Evolutionary conservation across 495 filamentous ascomycete species (phyloP).

Genomic region (Podospora pseudoanserina): DNA sequence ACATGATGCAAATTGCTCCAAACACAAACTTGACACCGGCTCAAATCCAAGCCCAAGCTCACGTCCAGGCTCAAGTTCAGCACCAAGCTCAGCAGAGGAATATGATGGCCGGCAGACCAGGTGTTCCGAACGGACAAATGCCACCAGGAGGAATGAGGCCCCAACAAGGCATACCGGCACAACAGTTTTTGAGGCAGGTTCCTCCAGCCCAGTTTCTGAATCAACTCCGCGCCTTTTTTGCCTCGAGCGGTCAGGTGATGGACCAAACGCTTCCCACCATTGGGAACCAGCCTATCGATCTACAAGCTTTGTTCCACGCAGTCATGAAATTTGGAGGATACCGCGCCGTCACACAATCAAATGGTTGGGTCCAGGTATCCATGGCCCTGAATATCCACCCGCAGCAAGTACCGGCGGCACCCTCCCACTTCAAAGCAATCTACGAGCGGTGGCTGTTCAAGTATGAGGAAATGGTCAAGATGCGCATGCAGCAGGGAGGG

Average conservation of each 20-base stretch:
- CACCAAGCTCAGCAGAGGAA: slow-evolving; percentile 42
- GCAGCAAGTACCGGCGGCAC: slow-evolving; percentile 61
- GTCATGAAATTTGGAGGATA: slow-evolving; percentile 74
- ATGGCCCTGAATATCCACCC: slow-evolving; percentile 62
- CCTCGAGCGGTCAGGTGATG: slow-evolving; percentile 61
- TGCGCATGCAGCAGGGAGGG: slow-evolving; percentile 49
- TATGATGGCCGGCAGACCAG: slow-evolving; percentile 48
- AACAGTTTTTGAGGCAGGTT: slow-evolving; percentile 26
- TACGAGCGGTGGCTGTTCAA: slow-evolving; percentile 69
- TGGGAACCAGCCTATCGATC: slow-evolving; percentile 63
- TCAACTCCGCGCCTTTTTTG: slow-evolving; percentile 68
- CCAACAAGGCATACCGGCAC: slow-evolving; percentile 30
- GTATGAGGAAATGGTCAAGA: slow-evolving; percentile 74
- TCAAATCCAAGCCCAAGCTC: slow-evolving; percentile 34
- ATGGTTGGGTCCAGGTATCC: slow-evolving; percentile 70
- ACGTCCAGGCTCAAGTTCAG: slow-evolving; percentile 28
- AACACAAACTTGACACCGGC: slow-evolving; percentile 17
- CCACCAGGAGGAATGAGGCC: slow-evolving; percentile 41
- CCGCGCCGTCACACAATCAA: slow-evolving; percentile 61
- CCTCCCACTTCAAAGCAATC: slow-evolving; percentile 63
- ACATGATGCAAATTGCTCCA: slow-evolving; percentile 33
- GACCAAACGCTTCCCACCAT: slow-evolving; percentile 63
- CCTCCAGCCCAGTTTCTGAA: slow-evolving; percentile 67
- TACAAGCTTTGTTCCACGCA: slow-evolving; percentile 69
- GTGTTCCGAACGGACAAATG: slow-evolving; percentile 49